Conservation (phyloP, 1,284 basidiomycete species). For the Neotropicomus parvogracilis region DNA sequence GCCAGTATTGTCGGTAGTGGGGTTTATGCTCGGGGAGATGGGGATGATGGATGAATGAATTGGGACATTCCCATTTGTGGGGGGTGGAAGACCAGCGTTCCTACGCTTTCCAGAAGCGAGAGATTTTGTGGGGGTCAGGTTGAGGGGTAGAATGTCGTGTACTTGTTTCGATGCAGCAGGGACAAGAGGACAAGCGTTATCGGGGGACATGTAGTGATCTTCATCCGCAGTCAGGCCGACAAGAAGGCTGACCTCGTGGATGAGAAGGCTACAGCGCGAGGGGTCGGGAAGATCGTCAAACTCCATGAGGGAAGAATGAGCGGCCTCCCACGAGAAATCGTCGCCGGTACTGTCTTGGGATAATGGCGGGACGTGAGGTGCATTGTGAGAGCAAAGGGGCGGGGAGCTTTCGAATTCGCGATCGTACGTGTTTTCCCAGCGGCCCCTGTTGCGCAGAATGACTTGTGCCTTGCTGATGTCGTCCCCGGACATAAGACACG, state of each 20-base stretch:
- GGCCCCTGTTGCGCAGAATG: conserved; percentile 14
- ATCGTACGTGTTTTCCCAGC: conserved; percentile 8
- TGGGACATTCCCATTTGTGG: neutral
- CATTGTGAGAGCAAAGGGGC: neutral
- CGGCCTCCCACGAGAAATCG: conserved; percentile 15
- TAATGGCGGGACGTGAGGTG: neutral
- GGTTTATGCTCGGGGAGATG: neutral
- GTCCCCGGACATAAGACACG: conserved; percentile 13
- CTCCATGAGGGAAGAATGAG: conserved; percentile 6
- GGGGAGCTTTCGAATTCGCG: conserved; percentile 12
- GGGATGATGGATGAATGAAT: neutral
- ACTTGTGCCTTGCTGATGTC: conserved; percentile 16
- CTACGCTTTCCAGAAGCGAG: conserved; percentile 13
- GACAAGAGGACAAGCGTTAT: conserved; percentile 1
- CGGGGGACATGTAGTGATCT: conserved; percentile 3
- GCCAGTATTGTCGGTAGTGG: neutral
- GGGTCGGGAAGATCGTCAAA: conserved; percentile 3
- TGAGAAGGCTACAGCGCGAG: conserved; percentile 28
- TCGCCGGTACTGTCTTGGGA: conserved; percentile 2
- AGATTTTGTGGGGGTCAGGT: conserved; percentile 22
- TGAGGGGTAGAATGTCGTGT: conserved; percentile 22
- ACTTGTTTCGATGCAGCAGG: conserved; percentile 1
- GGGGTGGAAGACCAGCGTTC: neutral
- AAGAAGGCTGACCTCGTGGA: conserved; percentile 34
- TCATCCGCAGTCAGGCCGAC: conserved; percentile 29